Percentiles rank a stretch among this genome's conserved stretches.
phyloP scores from a whole-genome alignment of 129 eudicot species.

The Solidago caesia region DNA sequence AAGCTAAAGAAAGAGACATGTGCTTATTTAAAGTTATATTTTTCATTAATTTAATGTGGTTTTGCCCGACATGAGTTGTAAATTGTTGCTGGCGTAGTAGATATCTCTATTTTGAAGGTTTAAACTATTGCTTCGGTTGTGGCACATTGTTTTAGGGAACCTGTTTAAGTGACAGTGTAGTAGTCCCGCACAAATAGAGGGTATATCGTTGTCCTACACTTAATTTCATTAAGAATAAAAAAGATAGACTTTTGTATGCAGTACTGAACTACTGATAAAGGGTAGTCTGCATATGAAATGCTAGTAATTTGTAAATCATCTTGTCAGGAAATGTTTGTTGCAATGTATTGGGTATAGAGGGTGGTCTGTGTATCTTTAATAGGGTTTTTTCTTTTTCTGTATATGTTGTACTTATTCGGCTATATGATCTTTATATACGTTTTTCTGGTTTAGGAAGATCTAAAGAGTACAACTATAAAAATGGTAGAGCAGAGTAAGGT shows the following conservation, averaged over 20 bases:
- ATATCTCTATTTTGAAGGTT: not conserved
- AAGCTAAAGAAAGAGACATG: not conserved
- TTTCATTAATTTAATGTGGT: not conserved
- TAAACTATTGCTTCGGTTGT: not conserved
- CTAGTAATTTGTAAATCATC: constrained; percentile 3
- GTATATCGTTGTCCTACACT: not conserved
- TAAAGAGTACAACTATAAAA: constrained; percentile 78
- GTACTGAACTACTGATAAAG: not conserved
- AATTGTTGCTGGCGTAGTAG: not conserved
- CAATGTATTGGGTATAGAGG: not conserved
- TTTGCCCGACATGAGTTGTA: no score
- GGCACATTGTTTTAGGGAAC: constrained; percentile 3
- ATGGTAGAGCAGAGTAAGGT: constrained; percentile 99
- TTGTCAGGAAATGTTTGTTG: not conserved
- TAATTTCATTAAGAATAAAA: not conserved
- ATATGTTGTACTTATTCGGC: not conserved
- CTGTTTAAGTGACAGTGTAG: not conserved
- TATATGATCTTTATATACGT: not conserved
- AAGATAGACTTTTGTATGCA: not conserved
- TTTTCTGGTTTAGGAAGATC: constrained; percentile 62
- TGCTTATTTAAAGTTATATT: not conserved
- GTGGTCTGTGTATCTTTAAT: not conserved
- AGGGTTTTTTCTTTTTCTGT: not conserved
- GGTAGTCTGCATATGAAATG: not conserved
- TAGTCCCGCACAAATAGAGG: not conserved